These are phyloP conservation scores for Leccinum disarticulatum DNA, from an alignment of 768 basidiomycete genomes.

Conservation along the genomic window DNA sequence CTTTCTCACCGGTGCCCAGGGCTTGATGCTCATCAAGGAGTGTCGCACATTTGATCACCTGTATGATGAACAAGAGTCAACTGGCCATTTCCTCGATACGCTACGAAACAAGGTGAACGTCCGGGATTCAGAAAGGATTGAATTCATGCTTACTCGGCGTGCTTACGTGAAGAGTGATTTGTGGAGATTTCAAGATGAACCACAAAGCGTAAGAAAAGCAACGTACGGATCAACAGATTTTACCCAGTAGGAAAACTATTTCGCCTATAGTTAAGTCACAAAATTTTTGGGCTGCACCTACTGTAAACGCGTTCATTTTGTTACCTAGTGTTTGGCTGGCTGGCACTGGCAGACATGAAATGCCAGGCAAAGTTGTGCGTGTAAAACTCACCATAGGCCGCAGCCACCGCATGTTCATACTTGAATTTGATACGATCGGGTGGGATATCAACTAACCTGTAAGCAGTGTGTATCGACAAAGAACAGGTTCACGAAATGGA, in stretches of 20 bases:
- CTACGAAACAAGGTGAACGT: constrained; percentile 1
- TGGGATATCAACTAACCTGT: background rate
- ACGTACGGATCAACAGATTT: background rate
- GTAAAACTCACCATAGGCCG: background rate
- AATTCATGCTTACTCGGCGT: background rate
- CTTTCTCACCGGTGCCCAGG: constrained; percentile 1
- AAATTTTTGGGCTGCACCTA: background rate
- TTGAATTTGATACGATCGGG: background rate
- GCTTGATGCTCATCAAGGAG: background rate
- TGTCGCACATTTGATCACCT: background rate
- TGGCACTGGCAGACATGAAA: background rate
- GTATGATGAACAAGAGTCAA: background rate
- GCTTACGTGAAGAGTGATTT: constrained; percentile 6
- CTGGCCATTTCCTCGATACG: constrained; percentile 1
- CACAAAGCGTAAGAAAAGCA: background rate
- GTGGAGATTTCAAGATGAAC: background rate
- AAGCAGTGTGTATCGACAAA: background rate
- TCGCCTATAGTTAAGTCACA: background rate
- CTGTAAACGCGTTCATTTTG: constrained; percentile 5
- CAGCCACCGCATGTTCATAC: background rate
- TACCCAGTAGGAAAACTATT: too few species aligned
- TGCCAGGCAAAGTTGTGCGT: background rate
- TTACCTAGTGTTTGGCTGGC: background rate
- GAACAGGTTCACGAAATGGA: background rate
- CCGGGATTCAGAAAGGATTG: background rate